Evolutionary conservation across 352 stramenopile genomes (phyloP), one percentile per base, ranked within the genome.

Genomic region (Plasmopara muralis): DNA sequence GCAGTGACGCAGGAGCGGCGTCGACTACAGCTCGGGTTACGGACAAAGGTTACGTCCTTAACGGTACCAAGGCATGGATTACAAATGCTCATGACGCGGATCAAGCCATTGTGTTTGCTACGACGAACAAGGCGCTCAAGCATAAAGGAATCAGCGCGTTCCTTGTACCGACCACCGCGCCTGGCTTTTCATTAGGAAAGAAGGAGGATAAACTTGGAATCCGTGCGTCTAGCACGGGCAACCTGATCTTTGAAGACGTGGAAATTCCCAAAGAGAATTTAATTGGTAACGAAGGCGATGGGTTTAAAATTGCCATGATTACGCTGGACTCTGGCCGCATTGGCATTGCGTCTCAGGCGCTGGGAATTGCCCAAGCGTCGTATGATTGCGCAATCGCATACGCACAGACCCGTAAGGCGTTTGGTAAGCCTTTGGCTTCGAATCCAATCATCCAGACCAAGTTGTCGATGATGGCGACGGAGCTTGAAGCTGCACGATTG

Each of bases 131-230:
- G n/a, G 8, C 37, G 37, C 37, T 35, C 10, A 35, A 90, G 66
- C 87, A 97, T 78, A 98, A 97, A 72, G 95, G 95, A 34, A 98
- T 98, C 60, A 97, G 88, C 33, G 95, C 95, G 4, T 98, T 98
- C 64, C 83, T 98, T 53, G 92, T 98, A 38, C 87, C 90, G 12
- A 96, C 78, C 18, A 74, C 96, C 63, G 72, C 78, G 20, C 77
- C 88, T 6, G 95, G 95, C 28, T 98, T 98, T 54, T 96, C 87
- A 37, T 70, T 98, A 16, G 95, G 95, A 52, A 97, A 97, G 66
- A 98, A 98, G 62, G 95, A 98, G 67, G 95, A 98, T 63, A 98
- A 98, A 62, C 71, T 98, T 14, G 95, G 95, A n/a, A 98, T 98
- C 46, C 77, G 95, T 10, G 95, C 79, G 16, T 98, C 92, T 18